These are phyloP conservation scores for Xylaria sp. DNA, from an alignment of 2,329 filamentous ascomycete genomes.

Conservation along the genomic window DNA sequence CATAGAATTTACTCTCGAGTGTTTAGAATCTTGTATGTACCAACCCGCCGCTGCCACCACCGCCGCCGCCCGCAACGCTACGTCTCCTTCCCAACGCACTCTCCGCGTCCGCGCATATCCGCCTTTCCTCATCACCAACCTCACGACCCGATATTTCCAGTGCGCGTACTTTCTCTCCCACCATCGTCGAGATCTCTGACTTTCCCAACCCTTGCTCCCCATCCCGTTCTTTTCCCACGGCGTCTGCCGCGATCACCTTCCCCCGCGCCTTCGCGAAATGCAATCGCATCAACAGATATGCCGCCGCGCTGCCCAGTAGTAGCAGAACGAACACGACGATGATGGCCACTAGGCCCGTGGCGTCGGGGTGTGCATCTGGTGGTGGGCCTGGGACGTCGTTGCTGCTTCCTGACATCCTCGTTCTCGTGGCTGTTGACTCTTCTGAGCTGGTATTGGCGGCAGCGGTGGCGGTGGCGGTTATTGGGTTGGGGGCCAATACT, in stretches of 20 bases:
- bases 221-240: not conserved
- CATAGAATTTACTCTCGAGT: not conserved
- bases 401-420: not conserved
- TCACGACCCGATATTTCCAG: not conserved
- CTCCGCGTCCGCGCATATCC: not conserved
- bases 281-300: conserved; percentile 19
- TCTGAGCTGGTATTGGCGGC: not conserved
- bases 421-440: not conserved
- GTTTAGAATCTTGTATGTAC: not conserved
- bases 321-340: conserved; percentile 13
- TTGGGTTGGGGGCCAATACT: not conserved
- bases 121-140: not conserved
- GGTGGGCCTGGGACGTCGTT: not conserved
- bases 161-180: not conserved
- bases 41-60: no score
- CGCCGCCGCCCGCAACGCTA: not conserved
- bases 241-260: not conserved
- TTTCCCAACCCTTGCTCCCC: not conserved
- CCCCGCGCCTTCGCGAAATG: conserved; percentile 5
- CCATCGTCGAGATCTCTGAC: not conserved
- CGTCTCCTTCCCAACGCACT: not conserved
- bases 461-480: not conserved
- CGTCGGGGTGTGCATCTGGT: not conserved
- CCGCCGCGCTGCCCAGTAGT: conserved; percentile 7
- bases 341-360: conserved; percentile 7